Conservation (phyloP, 768 basidiomycete species). For the Podaxis sp. region DNA sequence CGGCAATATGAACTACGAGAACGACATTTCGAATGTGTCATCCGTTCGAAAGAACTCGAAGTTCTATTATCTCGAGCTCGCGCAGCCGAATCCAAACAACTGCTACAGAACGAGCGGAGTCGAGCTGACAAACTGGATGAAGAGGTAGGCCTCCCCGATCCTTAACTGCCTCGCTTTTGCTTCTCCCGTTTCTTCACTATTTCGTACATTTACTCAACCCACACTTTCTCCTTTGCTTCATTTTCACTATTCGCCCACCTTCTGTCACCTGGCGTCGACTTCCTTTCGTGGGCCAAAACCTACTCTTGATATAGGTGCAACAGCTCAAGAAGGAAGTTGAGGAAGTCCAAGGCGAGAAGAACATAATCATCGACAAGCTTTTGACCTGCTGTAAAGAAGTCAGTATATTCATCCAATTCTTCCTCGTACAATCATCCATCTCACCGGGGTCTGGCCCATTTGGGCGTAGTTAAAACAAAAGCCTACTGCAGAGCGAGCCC, state of each 20-base stretch:
- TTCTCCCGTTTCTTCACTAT: slow-evolving; percentile 3
- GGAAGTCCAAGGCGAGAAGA: slow-evolving; percentile 75
- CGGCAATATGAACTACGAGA: slow-evolving; percentile 89
- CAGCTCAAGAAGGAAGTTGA: slow-evolving; percentile 76
- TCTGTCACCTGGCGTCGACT: background rate
- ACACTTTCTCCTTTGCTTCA: background rate
- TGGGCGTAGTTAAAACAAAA: slow-evolving; percentile 40
- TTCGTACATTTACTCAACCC: slow-evolving; percentile 7
- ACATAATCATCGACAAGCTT: slow-evolving; percentile 79
- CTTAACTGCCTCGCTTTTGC: slow-evolving; percentile 12
- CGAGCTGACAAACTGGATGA: slow-evolving; percentile 69
- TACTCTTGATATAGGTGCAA: slow-evolving; percentile 43
- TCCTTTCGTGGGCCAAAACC: background rate
- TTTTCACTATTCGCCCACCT: background rate
- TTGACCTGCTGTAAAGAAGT: slow-evolving; percentile 89
- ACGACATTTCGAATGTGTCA: slow-evolving; percentile 89
- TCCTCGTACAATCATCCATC: slow-evolving; percentile 13
- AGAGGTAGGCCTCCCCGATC: slow-evolving; percentile 51
- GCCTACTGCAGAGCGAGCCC: slow-evolving; percentile 83
- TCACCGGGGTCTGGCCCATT: slow-evolving; percentile 19
- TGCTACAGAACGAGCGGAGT: slow-evolving; percentile 71
- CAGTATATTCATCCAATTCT: slow-evolving; percentile 24
- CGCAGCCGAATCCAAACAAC: slow-evolving; percentile 83
- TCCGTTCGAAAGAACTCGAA: slow-evolving; percentile 90
- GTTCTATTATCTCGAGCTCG: slow-evolving; percentile 84